These are phyloP conservation scores for Diaporthe destruens DNA, from an alignment of 2,329 filamentous ascomycete genomes.

Conservation along the genomic window DNA sequence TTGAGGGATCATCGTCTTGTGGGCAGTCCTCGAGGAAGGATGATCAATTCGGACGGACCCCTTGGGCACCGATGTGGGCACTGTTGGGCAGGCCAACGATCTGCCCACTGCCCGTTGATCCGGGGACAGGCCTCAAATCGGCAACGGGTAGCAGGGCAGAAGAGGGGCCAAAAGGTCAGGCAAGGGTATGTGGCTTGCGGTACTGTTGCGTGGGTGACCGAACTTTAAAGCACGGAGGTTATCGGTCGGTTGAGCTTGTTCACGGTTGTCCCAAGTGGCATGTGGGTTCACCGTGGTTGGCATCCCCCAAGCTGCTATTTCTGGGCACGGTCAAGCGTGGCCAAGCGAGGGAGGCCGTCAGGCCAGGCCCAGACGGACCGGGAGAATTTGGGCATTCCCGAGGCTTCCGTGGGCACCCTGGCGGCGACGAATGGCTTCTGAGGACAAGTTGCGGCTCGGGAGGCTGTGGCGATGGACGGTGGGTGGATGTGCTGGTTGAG, in stretches of 20 bases:
- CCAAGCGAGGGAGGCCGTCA: not conserved
- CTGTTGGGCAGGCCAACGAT: not conserved
- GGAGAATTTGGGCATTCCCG: constrained; percentile 10
- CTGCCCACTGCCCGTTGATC: no score
- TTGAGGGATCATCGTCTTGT: not conserved
- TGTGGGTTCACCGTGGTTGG: not conserved
- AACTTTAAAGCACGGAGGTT: not conserved
- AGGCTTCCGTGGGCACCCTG: not conserved
- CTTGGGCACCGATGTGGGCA: not conserved
- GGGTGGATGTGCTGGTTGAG: not conserved
- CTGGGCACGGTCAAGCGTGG: constrained; percentile 17
- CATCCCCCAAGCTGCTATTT: constrained; percentile 31
- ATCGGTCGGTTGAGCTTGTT: not conserved
- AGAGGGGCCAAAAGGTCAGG: not conserved
- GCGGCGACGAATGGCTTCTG: not conserved
- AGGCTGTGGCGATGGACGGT: not conserved
- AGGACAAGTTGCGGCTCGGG: not conserved
- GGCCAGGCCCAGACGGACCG: constrained; percentile 30
- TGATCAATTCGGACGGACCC: not conserved
- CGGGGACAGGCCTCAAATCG: not conserved
- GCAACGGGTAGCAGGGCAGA: not conserved
- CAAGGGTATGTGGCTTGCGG: not conserved
- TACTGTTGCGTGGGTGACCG: constrained; percentile 2
- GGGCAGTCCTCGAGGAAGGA: not conserved
- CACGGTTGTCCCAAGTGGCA: not conserved